Evolutionary conservation across 495 filamentous ascomycete genomes (phyloP), one percentile per base, ranked within the genome.

Genomic region (Acidiella bohemica): DNA sequence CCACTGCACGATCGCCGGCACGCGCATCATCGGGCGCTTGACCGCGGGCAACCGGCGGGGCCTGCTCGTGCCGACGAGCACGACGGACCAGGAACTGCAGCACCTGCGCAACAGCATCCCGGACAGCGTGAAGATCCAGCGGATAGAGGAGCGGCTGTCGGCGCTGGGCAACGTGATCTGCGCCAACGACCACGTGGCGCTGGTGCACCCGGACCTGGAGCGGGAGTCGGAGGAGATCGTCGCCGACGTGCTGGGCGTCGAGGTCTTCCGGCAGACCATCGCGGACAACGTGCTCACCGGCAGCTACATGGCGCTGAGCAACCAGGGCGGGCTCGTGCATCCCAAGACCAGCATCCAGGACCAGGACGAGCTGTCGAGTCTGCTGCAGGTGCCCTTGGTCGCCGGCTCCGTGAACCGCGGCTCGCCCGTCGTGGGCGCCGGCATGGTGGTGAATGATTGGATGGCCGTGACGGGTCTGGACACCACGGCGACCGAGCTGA

Each of bases 381-480:
- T 97, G 55, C 72, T 97, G 47, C 90, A 96, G 64, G 87, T 97
- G 34, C 90, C 90, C 8, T 74, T 97, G 2, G 90, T 97, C 2
- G 90, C 90, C 0, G 90, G 90, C 22, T 81, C 74, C 53, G 79
- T 97, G 16, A 97, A 97, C 63, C 73, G 90, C 41, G 92, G 90
- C 24, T 81, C 75, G 45, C 74, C 83, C 29, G 86, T 96, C n/a
- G 84, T 97, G 22, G 90, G 90, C 18, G 90, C 90, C 9, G 90
- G 90, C 18, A 93, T 96, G 84, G 90, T 97, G 8, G 90, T 97
- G 41, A 97, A 97, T 57, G 90, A 97, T 67, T 96, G 90, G 90
- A 72, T 96, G 63, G 92, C 90, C 7, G 83, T 97, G n/a, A 92
- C 86, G 2, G 57, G 90, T 8, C 64, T 95, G 32, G 92, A 96